phyloP scores from a whole-genome alignment of 805 yeast genomes.

The Sugiyamaella chiloensis region DNA sequence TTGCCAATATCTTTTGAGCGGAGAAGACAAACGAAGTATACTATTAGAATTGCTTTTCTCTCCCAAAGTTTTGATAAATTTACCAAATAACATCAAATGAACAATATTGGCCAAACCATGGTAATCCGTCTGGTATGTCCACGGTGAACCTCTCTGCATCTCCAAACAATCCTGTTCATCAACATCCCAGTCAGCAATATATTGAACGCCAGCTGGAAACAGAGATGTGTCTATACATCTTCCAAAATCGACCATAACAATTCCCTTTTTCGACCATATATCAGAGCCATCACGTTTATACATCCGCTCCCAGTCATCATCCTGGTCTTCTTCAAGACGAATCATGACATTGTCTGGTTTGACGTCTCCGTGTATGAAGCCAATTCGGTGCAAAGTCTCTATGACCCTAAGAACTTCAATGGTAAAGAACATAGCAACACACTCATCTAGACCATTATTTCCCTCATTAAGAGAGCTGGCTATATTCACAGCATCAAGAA shows the following conservation, averaged over 20 bases:
- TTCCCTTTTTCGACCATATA: slow-evolving; percentile 53
- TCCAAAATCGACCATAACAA: slow-evolving; percentile 76
- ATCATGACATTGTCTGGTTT: slow-evolving; percentile 87
- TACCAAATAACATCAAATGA: slow-evolving; percentile 71
- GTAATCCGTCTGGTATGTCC: slow-evolving; percentile 82
- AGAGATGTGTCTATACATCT: slow-evolving; percentile 68
- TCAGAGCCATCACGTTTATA: slow-evolving; percentile 37
- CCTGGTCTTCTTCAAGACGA: slow-evolving; percentile 39
- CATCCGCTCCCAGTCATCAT: slow-evolving; percentile 20
- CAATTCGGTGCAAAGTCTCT: slow-evolving; percentile 57
- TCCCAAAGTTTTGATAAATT: slow-evolving; percentile 47
- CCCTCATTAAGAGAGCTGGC: slow-evolving; percentile 27
- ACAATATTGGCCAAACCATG: slow-evolving; percentile 75
- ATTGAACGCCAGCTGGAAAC: slow-evolving; percentile 49
- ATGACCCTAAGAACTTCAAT: slow-evolving; percentile 60
- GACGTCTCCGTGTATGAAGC: slow-evolving; percentile 79
- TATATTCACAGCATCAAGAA: slow-evolving; percentile 62
- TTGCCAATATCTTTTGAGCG: slow-evolving; percentile 75
- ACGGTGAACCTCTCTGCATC: slow-evolving; percentile 54
- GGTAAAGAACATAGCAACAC: slow-evolving; percentile 58
- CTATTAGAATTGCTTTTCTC: slow-evolving; percentile 19
- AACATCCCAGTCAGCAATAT: slow-evolving; percentile 56
- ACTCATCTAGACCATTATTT: slow-evolving; percentile 49
- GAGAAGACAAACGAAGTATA: slow-evolving; percentile 38
- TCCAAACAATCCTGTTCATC: slow-evolving; percentile 73